Evolutionary conservation across 78 protist genomes (phyloP).

Genomic region (Paulinella micropora): DNA sequence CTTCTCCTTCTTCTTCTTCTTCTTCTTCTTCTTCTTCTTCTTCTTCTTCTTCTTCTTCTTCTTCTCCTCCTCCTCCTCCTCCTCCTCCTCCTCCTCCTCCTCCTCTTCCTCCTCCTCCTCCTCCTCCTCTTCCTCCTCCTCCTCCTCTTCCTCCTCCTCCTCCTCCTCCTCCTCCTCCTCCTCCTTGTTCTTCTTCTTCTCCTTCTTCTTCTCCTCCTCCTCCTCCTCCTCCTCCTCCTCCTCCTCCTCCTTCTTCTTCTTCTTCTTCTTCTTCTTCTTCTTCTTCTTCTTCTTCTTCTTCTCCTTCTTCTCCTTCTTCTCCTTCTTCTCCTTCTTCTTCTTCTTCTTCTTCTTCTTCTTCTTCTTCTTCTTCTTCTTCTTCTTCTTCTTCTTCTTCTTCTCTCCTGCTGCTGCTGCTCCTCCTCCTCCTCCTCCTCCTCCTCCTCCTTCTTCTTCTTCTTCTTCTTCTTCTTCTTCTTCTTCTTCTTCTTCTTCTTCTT

Average conservation of each 20-base stretch:
- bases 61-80: not conserved
- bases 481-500: not conserved
- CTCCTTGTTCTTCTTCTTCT: not conserved
- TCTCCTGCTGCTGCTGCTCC: not conserved
- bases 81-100: conserved; percentile 1
- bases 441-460: not conserved
- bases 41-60: not conserved
- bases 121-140: not conserved
- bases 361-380: not conserved
- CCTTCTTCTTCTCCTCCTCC: not conserved
- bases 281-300: no score
- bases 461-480: not conserved
- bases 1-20: no score
- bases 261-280: no score
- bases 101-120: not conserved
- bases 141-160: not conserved
- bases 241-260: not conserved
- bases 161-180: not conserved
- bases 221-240: not conserved
- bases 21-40: no score
- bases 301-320: no score
- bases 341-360: not conserved
- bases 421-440: not conserved
- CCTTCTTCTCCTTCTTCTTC: not conserved
- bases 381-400: no score